Base-by-base conservation (phyloP, 768 basidiomycete genomes). In the Trametes cingulata region DNA sequence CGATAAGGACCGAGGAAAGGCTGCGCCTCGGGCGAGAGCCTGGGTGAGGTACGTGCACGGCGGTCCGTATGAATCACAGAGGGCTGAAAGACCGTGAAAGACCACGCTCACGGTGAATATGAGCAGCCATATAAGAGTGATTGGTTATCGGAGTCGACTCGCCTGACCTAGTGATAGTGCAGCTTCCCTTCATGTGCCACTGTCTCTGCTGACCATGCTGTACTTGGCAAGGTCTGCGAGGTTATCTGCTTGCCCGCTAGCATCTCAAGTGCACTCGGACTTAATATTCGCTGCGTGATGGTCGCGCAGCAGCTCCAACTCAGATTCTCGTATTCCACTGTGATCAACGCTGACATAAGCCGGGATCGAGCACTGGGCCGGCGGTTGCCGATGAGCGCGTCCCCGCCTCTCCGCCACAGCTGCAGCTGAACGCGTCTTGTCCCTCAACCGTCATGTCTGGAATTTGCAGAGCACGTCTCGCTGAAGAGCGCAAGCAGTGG, bases 401-500 rank as follows among this genome's bases (percentile, higher is more conserved):
- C 56, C 58, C 50, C 33, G 27, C 43, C 41, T 46, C 20, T 19
- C 59, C 46, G 55, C 64, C 43, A 58, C 49, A 49, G 24, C 36
- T 25, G 46, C 20, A 48, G 17, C 14, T 41, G 24, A 52, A 52
- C 61, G 55, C 61, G 58, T 59, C 57, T 58, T 50, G 19, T 52
- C 35, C 45, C 55, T 25, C 33, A 13, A 53, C 55, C 58, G 58
- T 39, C 47, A 93, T 94, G 93, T 88, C 93, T 52, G 94, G 93
- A 61, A 96, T 98, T 64, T 95, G 94, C 74, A 85, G 94, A 74
- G 87, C 90, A 36, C 88, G 97, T 69, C 82, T 99, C 15, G 85
- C 94, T 27, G 97, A 98, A 75, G 97, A 99, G 76, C 86, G 97
- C 70, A 99, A 99, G 77, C 93, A 95, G 70, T 99, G 97, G 97